Conservation (phyloP, 331 rosid genomes). For the Spiraea crenata region DNA sequence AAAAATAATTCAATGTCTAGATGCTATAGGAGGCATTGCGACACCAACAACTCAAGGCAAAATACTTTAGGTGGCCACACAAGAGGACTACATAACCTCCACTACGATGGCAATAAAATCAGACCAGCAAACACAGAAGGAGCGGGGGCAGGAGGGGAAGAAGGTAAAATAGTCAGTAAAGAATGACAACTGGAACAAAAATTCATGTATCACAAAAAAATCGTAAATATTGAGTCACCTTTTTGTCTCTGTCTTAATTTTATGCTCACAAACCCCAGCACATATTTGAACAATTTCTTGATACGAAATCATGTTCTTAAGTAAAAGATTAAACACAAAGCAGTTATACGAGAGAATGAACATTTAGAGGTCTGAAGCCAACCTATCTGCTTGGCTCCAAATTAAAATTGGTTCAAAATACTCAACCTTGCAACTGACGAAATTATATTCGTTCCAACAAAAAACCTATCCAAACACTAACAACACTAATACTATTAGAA, state of each 20-base stretch:
- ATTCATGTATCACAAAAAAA: background rate
- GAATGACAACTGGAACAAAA: background rate
- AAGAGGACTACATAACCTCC: background rate
- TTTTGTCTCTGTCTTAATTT: background rate
- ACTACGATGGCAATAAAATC: background rate
- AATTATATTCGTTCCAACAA: background rate
- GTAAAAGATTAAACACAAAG: background rate
- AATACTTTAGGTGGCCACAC: background rate
- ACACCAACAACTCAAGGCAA: background rate
- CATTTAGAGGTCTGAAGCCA: background rate
- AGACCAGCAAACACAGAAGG: background rate
- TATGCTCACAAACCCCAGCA: background rate
- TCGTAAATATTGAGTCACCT: background rate
- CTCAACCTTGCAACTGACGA: background rate
- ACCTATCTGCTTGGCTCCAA: background rate
- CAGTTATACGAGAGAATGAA: background rate
- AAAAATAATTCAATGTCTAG: slow-evolving; percentile 6
- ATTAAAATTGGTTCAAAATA: background rate
- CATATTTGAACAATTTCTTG: background rate
- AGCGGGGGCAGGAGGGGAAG: background rate
- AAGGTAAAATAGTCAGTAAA: background rate
- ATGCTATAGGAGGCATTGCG: background rate
- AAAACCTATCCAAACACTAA: background rate
- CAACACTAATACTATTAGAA: background rate
- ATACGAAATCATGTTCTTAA: background rate